A percentile compares a stretch with the other conserved stretches of the same genome.
These are phyloP conservation scores for Monosporascus sp. DNA, from an alignment of 2,329 filamentous ascomycete species.

Conservation along the genomic window DNA sequence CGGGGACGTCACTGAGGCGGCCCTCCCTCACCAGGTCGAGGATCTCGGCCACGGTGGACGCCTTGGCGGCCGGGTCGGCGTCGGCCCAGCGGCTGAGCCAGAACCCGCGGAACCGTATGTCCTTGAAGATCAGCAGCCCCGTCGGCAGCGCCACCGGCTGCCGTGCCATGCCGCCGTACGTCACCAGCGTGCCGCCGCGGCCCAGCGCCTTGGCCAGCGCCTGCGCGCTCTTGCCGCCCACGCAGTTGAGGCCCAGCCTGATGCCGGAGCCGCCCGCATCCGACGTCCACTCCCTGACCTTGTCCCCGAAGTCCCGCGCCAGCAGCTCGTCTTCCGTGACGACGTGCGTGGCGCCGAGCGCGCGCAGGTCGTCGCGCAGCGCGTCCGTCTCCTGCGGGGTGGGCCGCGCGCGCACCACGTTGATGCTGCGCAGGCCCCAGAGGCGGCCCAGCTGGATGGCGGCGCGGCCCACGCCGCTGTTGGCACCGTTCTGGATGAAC, in stretches of 20 bases:
- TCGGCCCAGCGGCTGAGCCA: conserved; percentile 93
- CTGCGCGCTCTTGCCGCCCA: conserved; percentile 80
- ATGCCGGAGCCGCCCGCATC: conserved; percentile 55
- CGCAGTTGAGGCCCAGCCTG: conserved; percentile 82
- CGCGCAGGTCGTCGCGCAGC: conserved; percentile 45
- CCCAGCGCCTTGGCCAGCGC: conserved; percentile 70
- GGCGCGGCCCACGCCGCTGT: conserved; percentile 84
- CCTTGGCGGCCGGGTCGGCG: conserved; percentile 65
- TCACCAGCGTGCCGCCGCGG: conserved; percentile 70
- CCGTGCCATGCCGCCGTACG: conserved; percentile 92
- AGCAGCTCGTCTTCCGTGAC: conserved; percentile 52
- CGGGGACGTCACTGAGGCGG: conserved; percentile 76
- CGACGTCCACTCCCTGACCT: conserved; percentile 60
- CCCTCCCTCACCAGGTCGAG: conserved; percentile 68
- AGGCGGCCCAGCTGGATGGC: conserved; percentile 81
- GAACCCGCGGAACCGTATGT: conserved; percentile 84
- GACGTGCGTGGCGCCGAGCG: conserved; percentile 52
- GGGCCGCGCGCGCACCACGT: conserved; percentile 72
- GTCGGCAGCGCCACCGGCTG: conserved; percentile 79
- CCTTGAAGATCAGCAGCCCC: conserved; percentile 86
- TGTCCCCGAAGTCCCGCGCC: conserved; percentile 54
- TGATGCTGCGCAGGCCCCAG: conserved; percentile 89
- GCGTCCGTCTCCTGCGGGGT: conserved; percentile 58
- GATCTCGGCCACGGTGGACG: conserved; percentile 77
- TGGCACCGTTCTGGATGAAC: conserved; percentile 97